Percentiles rank a stretch among this genome's conserved stretches.
phyloP scores from a whole-genome alignment of 2,329 filamentous ascomycete genomes.

The Fusarium caatingaense region DNA sequence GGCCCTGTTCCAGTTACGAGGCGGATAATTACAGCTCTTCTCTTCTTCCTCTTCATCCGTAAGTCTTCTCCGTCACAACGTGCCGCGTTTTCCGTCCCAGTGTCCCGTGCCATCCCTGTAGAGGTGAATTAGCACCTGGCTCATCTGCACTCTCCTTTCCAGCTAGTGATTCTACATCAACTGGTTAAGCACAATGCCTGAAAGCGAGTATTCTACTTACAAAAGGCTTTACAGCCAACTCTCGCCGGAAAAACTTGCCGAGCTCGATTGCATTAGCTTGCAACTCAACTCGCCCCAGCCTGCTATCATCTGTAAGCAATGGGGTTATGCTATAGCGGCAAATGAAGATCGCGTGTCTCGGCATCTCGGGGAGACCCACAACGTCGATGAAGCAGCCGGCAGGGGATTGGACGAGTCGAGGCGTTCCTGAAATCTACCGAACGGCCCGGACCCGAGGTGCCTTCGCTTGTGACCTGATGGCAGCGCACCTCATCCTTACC shows the following conservation, averaged over 20 bases:
- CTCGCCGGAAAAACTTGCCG: not conserved
- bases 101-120: not conserved
- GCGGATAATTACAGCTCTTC: not conserved
- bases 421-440: too few species aligned
- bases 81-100: not conserved
- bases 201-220: not conserved
- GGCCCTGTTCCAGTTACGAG: not conserved
- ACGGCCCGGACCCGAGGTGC: too few species aligned
- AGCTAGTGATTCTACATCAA: not conserved
- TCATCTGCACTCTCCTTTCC: not conserved
- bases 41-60: not conserved
- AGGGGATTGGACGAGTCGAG: too few species aligned
- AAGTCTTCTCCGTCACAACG: rapidly evolving
- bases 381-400: too few species aligned
- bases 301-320: not conserved
- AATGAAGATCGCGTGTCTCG: too few species aligned
- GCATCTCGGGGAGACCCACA: too few species aligned
- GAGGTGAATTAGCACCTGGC: not conserved
- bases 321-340: too few species aligned
- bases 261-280: not conserved
- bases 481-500: too few species aligned
- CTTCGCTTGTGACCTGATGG: too few species aligned
- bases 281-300: not conserved
- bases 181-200: not conserved
- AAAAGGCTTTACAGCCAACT: not conserved